Evolutionary conservation across 139 green algal species (phyloP).

Genomic region (Picochlorum sp.): DNA sequence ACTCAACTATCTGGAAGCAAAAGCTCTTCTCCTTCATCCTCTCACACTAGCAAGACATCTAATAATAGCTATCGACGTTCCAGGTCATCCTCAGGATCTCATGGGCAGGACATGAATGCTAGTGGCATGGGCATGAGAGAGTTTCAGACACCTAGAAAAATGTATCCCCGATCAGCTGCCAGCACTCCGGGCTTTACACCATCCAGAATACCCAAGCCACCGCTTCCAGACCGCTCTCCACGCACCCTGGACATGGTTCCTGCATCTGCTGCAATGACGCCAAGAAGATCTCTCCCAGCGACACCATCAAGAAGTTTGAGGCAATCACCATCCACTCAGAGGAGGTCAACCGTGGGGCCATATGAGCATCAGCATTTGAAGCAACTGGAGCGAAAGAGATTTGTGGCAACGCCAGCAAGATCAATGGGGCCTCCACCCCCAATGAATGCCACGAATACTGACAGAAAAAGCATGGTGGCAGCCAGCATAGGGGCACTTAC

Average conservation of each 20-base stretch:
- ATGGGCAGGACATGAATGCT: too few relatives aligned
- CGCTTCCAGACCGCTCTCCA: not conserved
- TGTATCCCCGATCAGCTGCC: not conserved
- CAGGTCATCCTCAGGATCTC: too few relatives aligned
- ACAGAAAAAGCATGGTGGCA: too few relatives aligned
- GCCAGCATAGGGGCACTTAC: too few relatives aligned
- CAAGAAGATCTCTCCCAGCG: slow-evolving; percentile 1
- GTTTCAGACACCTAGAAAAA: not conserved
- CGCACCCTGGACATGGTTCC: not conserved
- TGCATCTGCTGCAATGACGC: not conserved
- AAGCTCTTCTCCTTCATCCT: too few relatives aligned
- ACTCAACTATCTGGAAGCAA: too few relatives aligned
- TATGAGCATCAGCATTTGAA: slow-evolving; percentile 8
- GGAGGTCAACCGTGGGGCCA: not conserved
- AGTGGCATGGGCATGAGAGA: not conserved
- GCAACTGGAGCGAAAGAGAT: not conserved
- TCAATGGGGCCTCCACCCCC: not conserved
- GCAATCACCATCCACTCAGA: not conserved
- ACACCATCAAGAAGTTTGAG: not conserved
- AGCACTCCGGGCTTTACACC: not conserved
- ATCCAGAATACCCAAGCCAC: not conserved
- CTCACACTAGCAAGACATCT: too few relatives aligned
- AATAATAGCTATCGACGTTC: too few relatives aligned
- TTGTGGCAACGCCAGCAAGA: not conserved
- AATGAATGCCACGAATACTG: not conserved